Evolutionary conservation across 1,284 basidiomycete genomes (phyloP), one percentile per base, ranked within the genome.

Genomic region (Ustilago crameri): DNA sequence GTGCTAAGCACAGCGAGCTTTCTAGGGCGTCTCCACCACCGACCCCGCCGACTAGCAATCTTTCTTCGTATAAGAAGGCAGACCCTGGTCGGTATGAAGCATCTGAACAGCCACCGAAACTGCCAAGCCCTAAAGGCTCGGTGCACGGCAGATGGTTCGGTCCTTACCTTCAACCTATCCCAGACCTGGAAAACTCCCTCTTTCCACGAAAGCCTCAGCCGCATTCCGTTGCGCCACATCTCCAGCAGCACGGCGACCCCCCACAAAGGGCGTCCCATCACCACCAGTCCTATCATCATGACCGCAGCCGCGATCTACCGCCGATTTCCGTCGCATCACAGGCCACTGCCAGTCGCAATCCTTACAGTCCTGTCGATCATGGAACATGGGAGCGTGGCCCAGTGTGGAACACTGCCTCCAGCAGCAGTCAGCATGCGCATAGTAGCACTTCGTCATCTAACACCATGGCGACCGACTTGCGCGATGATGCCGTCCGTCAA

Each of bases 81-180:
- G 64, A 67, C 3, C 12, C 38, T 12, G 17, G 18, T 49, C 51
- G 56, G 15, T 65, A 51, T 35, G 56, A 55, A 23, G 51, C 24
- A 17, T 37, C 23, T 8, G 63, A 66, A n/a, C 48, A 49, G 14
- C 49, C 67, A 9, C 67, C 67, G 1, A 59, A 54, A 27, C 49
- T 70, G 26, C 62, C 68, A n/a, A 71, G 62, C 20, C 62, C 68
- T 8, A 64, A 71, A 15, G 68, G 68, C 0, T 53, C 53, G 9
- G 53, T 65, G 3, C 61, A 65, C n/a, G 68, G 61, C 45, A 46
- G 68, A 43, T 71, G 68, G 68, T 62, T 65, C n/a, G 68, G 68
- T 1, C 68, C 68, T 8, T 71, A 71, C 32, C 40, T 71, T 14
- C 68, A 71, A 42, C 58, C 61, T 1, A 61, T 71, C 10, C 57